Base-by-base conservation (phyloP, 2,329 filamentous ascomycete genomes). In the Hirsutella thompsonii region DNA sequence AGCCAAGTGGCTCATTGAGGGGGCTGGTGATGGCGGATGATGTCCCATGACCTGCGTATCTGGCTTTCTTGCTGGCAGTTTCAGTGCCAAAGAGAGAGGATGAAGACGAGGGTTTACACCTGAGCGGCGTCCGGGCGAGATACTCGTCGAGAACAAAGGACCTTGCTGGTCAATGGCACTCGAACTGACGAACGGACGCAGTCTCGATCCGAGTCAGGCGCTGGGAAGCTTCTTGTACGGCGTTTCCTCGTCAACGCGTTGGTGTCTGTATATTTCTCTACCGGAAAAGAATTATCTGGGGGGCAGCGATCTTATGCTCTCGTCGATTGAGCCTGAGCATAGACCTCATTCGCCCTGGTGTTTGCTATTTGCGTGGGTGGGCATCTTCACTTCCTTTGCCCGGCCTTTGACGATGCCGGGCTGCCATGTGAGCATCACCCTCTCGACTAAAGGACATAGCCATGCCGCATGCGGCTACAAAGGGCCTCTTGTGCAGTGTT, bases 11-110 rank as follows among this genome's bases (percentile, higher is more conserved):
- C 48, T 48, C 39, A 44, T 44, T 38, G 64, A 66, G 18, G 63
- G 63, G 41, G 65, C 62, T 43, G 71, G 69, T 19, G 70, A 72
- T 35, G 62, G 64, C 29, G 67, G 61, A 40, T 53, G 54, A 41
- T 55, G 59, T 44, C 58, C 60, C 66, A 70, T 59, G 32, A 16
- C 32, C 5, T 16, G 14, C 32, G n/a, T 18, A 3, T 9, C 14
- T 16, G 16, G 4, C 32, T 34, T 18, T 34, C n/a, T 18, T 8
- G 16, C 14, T 6, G 6, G 32, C 32, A 18, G n/a, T 9, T 34
- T 8, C 18, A 18, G 32, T 26, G 23, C 23, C 6, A 26, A 14
- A 34, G 6, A 34, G 14, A n/a, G 16, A 34, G 9, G 13, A 34
- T 5, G 9, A n/a, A 16, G n/a, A 5, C 14, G 35, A 36, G 16